Evolutionary conservation across 2,329 filamentous ascomycete species (phyloP).

Genomic region (Raffaelea ambrosiae): DNA sequence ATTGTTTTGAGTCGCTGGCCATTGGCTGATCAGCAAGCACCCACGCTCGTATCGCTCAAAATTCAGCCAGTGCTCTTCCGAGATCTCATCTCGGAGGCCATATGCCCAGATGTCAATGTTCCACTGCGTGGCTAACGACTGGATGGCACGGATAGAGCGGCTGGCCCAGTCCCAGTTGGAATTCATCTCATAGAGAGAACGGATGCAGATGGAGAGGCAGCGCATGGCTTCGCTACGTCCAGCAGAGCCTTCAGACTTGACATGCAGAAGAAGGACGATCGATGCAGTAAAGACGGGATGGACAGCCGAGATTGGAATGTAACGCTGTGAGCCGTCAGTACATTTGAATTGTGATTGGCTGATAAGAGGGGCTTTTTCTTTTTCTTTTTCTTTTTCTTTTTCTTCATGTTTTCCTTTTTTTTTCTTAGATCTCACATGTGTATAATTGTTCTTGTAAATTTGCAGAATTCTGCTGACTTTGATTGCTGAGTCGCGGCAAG

Average conservation of each 20-base stretch:
- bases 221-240: background rate
- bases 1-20: no score
- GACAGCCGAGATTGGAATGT: background rate
- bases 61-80: background rate
- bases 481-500: background rate
- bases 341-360: background rate
- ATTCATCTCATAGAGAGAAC: background rate
- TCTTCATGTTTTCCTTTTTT: no score
- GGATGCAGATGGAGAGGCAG: background rate
- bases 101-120: background rate
- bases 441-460: background rate
- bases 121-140: background rate
- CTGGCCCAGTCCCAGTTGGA: slow-evolving; percentile 2
- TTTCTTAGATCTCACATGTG: no score
- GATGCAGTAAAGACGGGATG: background rate
- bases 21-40: background rate
- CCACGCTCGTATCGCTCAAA: background rate
- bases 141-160: background rate
- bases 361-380: no score
- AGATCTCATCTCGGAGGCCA: background rate
- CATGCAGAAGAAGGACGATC: background rate
- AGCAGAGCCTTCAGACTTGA: background rate
- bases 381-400: no score
- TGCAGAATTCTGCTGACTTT: background rate
- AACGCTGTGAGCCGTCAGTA: background rate